Percentiles rank a stretch among this genome's conserved stretches.
Evolutionary conservation across 805 yeast genomes (phyloP).

Genomic region (Lipomyces anomalus): DNA sequence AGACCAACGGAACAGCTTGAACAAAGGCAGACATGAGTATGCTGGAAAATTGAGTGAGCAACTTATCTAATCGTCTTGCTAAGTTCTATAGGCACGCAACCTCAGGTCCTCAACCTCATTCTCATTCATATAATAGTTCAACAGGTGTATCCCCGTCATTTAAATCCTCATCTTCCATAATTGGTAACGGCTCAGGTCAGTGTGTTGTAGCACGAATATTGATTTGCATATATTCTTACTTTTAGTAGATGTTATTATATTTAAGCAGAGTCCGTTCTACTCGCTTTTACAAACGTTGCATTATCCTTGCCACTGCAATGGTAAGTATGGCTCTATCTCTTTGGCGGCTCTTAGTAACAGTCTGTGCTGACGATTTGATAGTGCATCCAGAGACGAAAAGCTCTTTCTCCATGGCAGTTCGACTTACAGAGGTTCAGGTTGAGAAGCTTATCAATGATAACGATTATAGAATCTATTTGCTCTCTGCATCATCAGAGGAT

Average conservation of each 20-base stretch:
- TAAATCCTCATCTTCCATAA: too few species aligned
- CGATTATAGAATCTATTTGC: slow-evolving; percentile 42
- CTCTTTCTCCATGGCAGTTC: slow-evolving; percentile 32
- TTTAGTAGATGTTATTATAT: slow-evolving; percentile 7
- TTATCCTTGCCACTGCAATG: slow-evolving; percentile 19
- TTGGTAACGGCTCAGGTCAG: too few species aligned
- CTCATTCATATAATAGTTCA: too few species aligned
- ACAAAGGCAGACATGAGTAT: too few species aligned
- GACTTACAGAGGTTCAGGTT: slow-evolving; percentile 41
- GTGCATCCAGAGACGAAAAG: slow-evolving; percentile 8
- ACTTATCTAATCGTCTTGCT: too few species aligned
- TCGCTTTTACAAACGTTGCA: slow-evolving; percentile 14
- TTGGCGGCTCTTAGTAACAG: background rate
- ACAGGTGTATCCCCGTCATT: too few species aligned
- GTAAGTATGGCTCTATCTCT: slow-evolving; percentile 1
- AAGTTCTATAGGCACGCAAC: too few species aligned
- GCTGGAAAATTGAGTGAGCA: too few species aligned
- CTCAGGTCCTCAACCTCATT: too few species aligned
- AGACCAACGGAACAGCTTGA: too few species aligned
- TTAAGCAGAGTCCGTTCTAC: slow-evolving; percentile 30
- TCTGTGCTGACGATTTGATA: background rate
- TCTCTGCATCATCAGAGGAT: slow-evolving; percentile 40
- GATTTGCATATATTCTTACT: too few species aligned
- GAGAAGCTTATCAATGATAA: slow-evolving; percentile 32
- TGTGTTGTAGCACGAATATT: too few species aligned